Base-by-base conservation (phyloP, 2,329 filamentous ascomycete species). In the Pyrenophora tritici-repentis region DNA sequence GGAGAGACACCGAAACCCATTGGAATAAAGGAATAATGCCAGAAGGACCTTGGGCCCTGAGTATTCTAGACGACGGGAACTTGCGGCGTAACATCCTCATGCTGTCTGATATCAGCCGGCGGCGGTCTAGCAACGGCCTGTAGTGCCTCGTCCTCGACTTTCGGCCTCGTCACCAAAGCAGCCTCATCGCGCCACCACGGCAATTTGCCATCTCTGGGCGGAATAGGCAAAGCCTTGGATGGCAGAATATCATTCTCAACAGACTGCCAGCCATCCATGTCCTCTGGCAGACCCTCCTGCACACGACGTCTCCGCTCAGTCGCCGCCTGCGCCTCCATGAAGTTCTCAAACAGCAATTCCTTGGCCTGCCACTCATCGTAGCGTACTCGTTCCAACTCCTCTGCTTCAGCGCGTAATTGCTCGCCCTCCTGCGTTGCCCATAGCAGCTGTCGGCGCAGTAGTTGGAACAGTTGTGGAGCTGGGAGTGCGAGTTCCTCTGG, bases 301-400 rank as follows among this genome's bases (percentile, higher is more conserved):
- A 68, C 29, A 12, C 73, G 68, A 18, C 66, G 67, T 20, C 69
- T 61, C 34, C 68, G 58, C 31, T 61, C 60, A 2, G 44, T 53
- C 9, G 64, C 83, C 76, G 86, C 86, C 69, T 86, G 84, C 29
- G 83, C 79, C 70, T 93, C 89, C 61, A 90, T 81, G 26, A 88
- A 81, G 66, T 91, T 89, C 50, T 90, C 84, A n/a, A 94, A 73
- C 14, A 93, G 73, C 24, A 90, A 81, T 73, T 94, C 89, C 73
- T 93, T 93, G 73, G 89, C 85, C 12, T 85, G 76, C 90, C 90
- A 94, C 68, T 91, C 88, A 55, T 85, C 80, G 69, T 84, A 84
- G 72, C 88, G 86, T 10, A 80, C 65, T 31, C 83, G 82, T 70
- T 93, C 88, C 71, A 88, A 81, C 36, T 77, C 76, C 57, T 86